Evolutionary conservation across 2,329 filamentous ascomycete species (phyloP).

Genomic region (Dothistroma pini): DNA sequence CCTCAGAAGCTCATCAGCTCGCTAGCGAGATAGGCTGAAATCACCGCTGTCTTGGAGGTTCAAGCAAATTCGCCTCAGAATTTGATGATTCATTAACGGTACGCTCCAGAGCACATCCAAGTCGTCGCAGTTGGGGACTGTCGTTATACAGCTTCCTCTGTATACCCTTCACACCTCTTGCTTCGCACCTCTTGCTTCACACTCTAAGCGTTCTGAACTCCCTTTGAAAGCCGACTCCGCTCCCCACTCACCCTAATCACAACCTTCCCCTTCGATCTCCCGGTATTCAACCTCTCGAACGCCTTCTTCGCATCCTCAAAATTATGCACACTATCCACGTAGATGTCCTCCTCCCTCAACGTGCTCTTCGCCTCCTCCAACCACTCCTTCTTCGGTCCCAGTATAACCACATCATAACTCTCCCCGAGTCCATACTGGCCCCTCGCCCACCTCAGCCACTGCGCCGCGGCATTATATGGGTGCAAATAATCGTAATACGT

Average conservation of each 20-base stretch:
- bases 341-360: slow-evolving; percentile 50
- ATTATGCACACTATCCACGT: slow-evolving; percentile 55
- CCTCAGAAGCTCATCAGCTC: too few species aligned
- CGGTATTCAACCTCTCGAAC: slow-evolving; percentile 36
- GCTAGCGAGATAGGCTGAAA: too few species aligned
- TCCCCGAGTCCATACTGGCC: slow-evolving; percentile 39
- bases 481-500: slow-evolving; percentile 30
- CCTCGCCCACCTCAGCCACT: slow-evolving; percentile 34
- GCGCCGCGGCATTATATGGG: slow-evolving; percentile 23
- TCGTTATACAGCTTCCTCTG: too few species aligned
- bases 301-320: slow-evolving; percentile 52
- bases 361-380: slow-evolving; percentile 53
- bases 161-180: too few species aligned
- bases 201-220: too few species aligned
- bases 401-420: slow-evolving; percentile 42
- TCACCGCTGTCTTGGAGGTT: too few species aligned
- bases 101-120: too few species aligned
- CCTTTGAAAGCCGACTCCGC: neutral
- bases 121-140: too few species aligned
- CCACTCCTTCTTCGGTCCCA: slow-evolving; percentile 44
- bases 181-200: too few species aligned
- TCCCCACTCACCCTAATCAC: slow-evolving; percentile 24
- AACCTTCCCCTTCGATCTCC: slow-evolving; percentile 35
- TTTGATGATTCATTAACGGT: too few species aligned
- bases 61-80: too few species aligned